Evolutionary conservation across 345 rosid genomes (phyloP), one percentile per base, ranked within the genome.

Genomic region (Camelina hispida): DNA sequence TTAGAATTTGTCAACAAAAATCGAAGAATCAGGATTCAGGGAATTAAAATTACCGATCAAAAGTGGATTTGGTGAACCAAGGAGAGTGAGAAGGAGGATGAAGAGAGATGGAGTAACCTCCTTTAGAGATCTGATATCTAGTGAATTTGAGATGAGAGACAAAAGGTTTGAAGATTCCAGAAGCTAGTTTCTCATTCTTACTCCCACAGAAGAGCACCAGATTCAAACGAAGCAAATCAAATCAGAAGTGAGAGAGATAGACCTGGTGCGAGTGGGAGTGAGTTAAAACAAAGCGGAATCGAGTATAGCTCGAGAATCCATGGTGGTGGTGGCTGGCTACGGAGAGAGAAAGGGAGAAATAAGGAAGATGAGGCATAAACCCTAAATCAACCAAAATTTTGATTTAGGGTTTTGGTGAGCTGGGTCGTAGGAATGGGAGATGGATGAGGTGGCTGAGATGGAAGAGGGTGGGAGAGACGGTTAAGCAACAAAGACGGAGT

Each of bases 241-340:
- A 40, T 40, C 5, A 46, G 25, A 15, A 32, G 22, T 20, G 22
- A 20, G 22, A 20, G 22, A 20, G 22, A 20, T 20, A 20, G 58
- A 90, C 97, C 96, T 93, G 46, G 96, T 90, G 16, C 97, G 83
- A 83, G 96, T 88, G 13, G 96, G 97, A 51, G 94, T 93, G 80
- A 93, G 96, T 46, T 88, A 94, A 71, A 93, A 86, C 80, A 92
- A 77, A 62, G 96, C 96, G 53, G 81, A 83, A 79, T 92, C 96
- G 38, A 92, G 88, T 6, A 80, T 64, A 73, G 83, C 68, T 55
- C 82, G 38, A 6, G 89, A 82, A 52, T 86, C 91, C 97, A 92
- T 92, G 11, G 22, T 20, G 22, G 22, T 20, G 22, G 68, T 44
- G 48, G 48, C 16, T 43, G 47, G n/a, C 16, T 43, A 0, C 42